Conservation (phyloP, 129 eudicot genomes). For the Glebionis coronaria region DNA sequence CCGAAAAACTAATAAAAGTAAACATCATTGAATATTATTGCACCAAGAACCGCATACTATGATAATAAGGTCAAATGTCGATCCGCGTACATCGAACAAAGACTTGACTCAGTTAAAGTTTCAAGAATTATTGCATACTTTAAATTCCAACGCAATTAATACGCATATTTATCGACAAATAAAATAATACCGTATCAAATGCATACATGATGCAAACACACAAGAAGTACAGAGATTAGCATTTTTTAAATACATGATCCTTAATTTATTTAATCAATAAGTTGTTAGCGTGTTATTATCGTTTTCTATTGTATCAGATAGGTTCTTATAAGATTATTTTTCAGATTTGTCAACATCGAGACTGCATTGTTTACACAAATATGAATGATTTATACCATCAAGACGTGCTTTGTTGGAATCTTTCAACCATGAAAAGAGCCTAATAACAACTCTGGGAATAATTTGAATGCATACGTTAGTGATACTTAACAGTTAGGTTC, state of each 20-base stretch:
- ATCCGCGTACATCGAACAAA: slow-evolving; percentile 15
- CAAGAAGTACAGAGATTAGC: background rate
- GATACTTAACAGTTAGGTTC: background rate
- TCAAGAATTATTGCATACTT: slow-evolving; percentile 21
- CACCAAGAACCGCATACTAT: too few species aligned
- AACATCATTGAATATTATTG: too few species aligned
- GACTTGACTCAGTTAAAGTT: slow-evolving; percentile 21
- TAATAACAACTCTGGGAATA: slow-evolving; percentile 19
- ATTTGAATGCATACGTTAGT: background rate
- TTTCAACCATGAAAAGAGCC: background rate
- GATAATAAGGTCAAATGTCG: slow-evolving; percentile 14
- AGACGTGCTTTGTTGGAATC: slow-evolving; percentile 26
- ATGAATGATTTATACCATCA: slow-evolving; percentile 6
- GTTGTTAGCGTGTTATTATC: slow-evolving; percentile 30
- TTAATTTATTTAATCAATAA: background rate
- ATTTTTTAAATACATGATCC: background rate
- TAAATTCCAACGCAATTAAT: background rate
- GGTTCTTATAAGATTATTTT: slow-evolving; percentile 7
- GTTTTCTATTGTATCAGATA: slow-evolving; percentile 20
- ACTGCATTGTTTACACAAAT: slow-evolving; percentile 25
- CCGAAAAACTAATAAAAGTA: too few species aligned
- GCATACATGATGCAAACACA: slow-evolving; percentile 9
- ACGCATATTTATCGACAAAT: background rate
- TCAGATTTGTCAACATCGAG: slow-evolving; percentile 26
- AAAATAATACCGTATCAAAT: background rate